phyloP scores from a whole-genome alignment of 108 stramenopile genomes.

The Nitzschia putrida region DNA sequence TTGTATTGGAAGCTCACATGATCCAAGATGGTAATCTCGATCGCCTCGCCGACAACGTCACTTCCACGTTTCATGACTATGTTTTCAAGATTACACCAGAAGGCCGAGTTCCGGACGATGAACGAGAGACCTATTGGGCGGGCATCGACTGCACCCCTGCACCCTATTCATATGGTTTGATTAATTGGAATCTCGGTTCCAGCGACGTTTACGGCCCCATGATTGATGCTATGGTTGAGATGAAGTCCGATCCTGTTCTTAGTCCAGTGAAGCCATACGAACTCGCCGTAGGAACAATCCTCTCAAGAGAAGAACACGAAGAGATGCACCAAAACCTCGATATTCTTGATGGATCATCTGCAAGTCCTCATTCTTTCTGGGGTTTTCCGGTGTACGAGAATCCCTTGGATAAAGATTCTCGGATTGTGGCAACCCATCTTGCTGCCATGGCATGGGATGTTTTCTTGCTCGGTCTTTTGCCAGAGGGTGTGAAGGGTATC shows the following conservation, averaged over 20 bases:
- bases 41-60: not conserved
- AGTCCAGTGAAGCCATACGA: not conserved
- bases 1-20: slow-evolving; percentile 4
- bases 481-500: slow-evolving; percentile 1
- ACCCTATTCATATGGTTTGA: not conserved
- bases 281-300: not conserved
- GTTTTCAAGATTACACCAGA: not conserved
- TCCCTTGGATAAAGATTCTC: not conserved
- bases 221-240: not conserved
- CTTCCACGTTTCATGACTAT: not conserved
- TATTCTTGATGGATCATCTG: not conserved
- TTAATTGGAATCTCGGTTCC: slow-evolving; percentile 15
- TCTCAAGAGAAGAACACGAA: slow-evolving; percentile 9
- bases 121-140: not conserved
- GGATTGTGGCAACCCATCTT: slow-evolving; percentile 4
- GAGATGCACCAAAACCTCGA: slow-evolving; percentile 8
- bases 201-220: not conserved
- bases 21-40: slow-evolving; percentile 10
- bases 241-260: not conserved
- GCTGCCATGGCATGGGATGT: slow-evolving; percentile 4
- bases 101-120: not conserved
- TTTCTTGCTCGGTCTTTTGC: not conserved
- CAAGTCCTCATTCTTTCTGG: slow-evolving; percentile 5
- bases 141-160: not conserved
- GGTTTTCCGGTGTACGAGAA: not conserved